Percentiles rank a stretch among this genome's conserved stretches.
phyloP scores from a whole-genome alignment of 1,284 basidiomycete genomes.

The Retiboletus fuscus region DNA sequence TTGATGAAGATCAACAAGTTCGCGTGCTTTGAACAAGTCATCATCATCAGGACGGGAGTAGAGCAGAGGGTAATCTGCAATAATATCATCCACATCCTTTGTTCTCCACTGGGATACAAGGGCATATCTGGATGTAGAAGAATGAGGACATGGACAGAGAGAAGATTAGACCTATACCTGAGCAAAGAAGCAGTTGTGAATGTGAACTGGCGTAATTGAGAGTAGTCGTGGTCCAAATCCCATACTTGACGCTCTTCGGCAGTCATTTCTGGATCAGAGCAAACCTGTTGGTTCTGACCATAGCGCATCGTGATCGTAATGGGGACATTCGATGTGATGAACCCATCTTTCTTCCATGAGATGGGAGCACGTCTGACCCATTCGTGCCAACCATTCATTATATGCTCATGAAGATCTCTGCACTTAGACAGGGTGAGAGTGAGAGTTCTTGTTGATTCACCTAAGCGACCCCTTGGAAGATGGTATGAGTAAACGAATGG shows the following conservation, averaged over 20 bases:
- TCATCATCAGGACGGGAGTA: no score
- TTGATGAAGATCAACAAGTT: no score
- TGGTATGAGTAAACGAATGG: no score
- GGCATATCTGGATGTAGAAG: no score
- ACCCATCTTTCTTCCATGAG: neutral
- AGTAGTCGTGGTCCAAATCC: neutral
- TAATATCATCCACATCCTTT: no score
- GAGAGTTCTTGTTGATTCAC: neutral
- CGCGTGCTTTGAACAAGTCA: no score
- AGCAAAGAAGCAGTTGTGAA: neutral
- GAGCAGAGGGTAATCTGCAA: no score
- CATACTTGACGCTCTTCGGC: neutral
- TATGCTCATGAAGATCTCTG: neutral
- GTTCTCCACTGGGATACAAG: no score
- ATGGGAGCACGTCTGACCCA: neutral
- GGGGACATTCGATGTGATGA: rapidly evolving
- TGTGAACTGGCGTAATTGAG: neutral
- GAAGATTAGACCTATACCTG: neutral
- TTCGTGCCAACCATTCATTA: neutral
- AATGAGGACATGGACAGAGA: no score
- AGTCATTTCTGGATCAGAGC: neutral
- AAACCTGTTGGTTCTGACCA: neutral
- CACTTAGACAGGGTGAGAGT: neutral
- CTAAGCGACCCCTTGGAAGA: neutral
- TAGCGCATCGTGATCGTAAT: neutral